A percentile compares a stretch with the other conserved stretches of the same genome.
These are phyloP conservation scores for Aspergillus sp. DNA, from an alignment of 2,329 filamentous ascomycete species.

Conservation along the genomic window DNA sequence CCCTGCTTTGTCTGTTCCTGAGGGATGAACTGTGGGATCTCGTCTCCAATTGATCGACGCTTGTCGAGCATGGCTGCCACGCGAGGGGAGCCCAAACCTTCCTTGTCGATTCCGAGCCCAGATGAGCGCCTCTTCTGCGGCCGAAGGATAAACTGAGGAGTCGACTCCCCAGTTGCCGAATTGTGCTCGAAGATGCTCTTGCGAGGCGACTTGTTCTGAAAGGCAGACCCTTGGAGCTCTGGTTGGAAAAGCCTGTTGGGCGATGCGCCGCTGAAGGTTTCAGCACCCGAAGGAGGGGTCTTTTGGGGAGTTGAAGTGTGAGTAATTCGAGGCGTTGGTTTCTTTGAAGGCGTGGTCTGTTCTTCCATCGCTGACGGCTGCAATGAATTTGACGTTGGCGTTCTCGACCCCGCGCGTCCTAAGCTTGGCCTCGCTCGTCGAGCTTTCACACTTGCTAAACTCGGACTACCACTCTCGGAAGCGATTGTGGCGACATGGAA, in stretches of 20 bases:
- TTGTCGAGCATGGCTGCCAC: slow-evolving; percentile 64
- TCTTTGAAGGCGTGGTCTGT: slow-evolving; percentile 31
- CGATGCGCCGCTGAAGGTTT: slow-evolving; percentile 41
- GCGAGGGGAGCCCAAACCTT: slow-evolving; percentile 66
- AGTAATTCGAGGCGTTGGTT: slow-evolving; percentile 38
- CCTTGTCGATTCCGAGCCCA: slow-evolving; percentile 60
- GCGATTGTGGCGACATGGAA: slow-evolving; percentile 34
- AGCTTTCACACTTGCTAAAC: slow-evolving; percentile 45
- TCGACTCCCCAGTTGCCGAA: slow-evolving; percentile 47
- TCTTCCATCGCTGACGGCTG: slow-evolving; percentile 33
- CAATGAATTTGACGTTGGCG: slow-evolving; percentile 33
- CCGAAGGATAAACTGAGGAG: slow-evolving; percentile 57
- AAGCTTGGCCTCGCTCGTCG: slow-evolving; percentile 42
- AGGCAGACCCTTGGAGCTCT: slow-evolving; percentile 32
- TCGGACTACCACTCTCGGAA: slow-evolving; percentile 48
- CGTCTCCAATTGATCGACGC: slow-evolving; percentile 62
- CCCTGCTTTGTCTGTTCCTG: slow-evolving; percentile 33
- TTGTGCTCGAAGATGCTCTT: slow-evolving; percentile 49
- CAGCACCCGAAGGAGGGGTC: slow-evolving; percentile 42
- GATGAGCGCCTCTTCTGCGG: slow-evolving; percentile 54
- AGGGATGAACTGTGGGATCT: slow-evolving; percentile 55
- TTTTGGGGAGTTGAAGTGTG: slow-evolving; percentile 43
- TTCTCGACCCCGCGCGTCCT: slow-evolving; percentile 35
- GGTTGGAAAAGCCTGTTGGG: slow-evolving; percentile 42
- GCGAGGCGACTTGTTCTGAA: slow-evolving; percentile 28